These are phyloP conservation scores for Xanthoconium separans DNA, from an alignment of 1,284 basidiomycete species.

Conservation along the genomic window DNA sequence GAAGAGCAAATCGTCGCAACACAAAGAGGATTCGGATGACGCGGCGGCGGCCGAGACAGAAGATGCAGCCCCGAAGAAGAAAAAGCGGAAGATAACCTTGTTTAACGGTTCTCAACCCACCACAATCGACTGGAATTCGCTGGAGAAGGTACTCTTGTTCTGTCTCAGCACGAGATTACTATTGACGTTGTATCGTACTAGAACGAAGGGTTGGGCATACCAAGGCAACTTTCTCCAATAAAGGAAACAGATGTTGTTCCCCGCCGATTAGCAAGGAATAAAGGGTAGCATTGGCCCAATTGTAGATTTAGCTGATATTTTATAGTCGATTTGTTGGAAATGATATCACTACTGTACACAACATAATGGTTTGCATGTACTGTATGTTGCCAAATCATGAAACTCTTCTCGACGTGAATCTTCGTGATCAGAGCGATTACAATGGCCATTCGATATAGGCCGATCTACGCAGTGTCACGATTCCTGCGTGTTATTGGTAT, in stretches of 20 bases:
- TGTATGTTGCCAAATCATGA: conserved; percentile 67
- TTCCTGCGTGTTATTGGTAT: conserved; percentile 44
- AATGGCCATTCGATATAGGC: conserved; percentile 59
- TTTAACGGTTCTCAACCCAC: conserved; percentile 43
- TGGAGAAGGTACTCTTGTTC: conserved; percentile 35
- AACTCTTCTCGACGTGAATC: conserved; percentile 71
- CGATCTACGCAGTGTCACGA: conserved; percentile 43
- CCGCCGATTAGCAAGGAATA: conserved; percentile 37
- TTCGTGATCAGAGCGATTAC: conserved; percentile 78
- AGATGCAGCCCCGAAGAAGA: conserved; percentile 44
- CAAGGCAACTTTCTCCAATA: conserved; percentile 61
- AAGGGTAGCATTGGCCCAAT: conserved; percentile 1
- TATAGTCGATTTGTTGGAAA: not conserved
- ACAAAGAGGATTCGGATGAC: conserved; percentile 14
- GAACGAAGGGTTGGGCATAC: conserved; percentile 51
- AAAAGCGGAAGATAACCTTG: conserved; percentile 60
- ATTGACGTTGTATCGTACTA: conserved; percentile 7
- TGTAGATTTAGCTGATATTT: not conserved
- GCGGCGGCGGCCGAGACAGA: conserved; percentile 24
- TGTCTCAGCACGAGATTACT: not conserved
- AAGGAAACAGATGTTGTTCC: conserved; percentile 53
- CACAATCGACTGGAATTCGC: conserved; percentile 42
- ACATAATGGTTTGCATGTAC: too few relatives aligned
- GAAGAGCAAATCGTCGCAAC: conserved; percentile 16
- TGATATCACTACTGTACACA: not conserved